A percentile compares a stretch with the other conserved stretches of the same genome.
Evolutionary conservation across 768 basidiomycete species (phyloP).

Genomic region (Mycena vitilis): DNA sequence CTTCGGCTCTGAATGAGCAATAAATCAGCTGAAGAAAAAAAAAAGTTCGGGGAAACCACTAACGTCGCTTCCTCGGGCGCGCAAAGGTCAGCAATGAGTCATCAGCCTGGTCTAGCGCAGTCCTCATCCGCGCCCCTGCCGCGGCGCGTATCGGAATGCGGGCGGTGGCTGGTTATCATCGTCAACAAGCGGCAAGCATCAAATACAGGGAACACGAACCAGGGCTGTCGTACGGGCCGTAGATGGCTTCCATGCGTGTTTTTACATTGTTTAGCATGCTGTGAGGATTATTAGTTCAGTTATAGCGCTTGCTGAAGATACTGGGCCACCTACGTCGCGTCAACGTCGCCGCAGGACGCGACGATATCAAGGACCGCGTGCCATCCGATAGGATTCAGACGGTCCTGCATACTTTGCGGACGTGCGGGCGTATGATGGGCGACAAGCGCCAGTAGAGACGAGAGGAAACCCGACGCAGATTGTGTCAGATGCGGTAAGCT

Average conservation of each 20-base stretch:
- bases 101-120: conserved; percentile 7
- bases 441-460: conserved; percentile 64
- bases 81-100: conserved; percentile 6
- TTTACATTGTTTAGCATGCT: conserved; percentile 26
- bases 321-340: conserved; percentile 48
- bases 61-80: conserved; percentile 17
- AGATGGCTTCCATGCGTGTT: conserved; percentile 30
- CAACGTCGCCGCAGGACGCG: conserved; percentile 53
- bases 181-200: background rate
- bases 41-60: background rate
- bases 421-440: conserved; percentile 67
- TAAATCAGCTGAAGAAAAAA: background rate
- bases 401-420: conserved; percentile 72
- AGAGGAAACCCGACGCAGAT: conserved; percentile 58
- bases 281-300: background rate
- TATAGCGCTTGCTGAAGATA: too few species aligned
- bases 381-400: conserved; percentile 73
- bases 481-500: conserved; percentile 53
- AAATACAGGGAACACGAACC: background rate
- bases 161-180: background rate
- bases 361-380: conserved; percentile 68
- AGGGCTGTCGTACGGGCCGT: conserved; percentile 17
- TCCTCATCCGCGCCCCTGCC: conserved; percentile 2
- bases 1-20: conserved; percentile 7
- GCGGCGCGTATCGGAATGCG: conserved; percentile 10